Conservation (phyloP, 2,329 filamentous ascomycete genomes). For the Microcyclosporella mali region DNA sequence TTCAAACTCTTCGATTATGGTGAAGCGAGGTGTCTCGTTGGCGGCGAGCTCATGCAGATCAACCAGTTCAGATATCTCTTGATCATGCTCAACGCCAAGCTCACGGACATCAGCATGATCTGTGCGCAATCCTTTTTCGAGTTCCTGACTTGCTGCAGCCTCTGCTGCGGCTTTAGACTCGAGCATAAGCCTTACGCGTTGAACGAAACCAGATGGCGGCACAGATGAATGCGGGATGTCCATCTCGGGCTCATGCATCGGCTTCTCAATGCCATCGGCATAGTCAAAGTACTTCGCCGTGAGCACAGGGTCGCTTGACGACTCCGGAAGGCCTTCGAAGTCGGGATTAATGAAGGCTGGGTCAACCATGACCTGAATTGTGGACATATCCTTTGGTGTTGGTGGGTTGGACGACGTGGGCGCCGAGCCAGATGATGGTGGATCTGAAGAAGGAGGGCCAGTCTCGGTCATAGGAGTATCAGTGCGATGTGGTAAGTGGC, state of each 20-base stretch:
- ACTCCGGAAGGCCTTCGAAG: conserved; percentile 30
- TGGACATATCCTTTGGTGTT: conserved; percentile 36
- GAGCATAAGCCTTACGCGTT: conserved; percentile 38
- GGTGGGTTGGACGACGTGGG: conserved; percentile 35
- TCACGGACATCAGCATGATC: conserved; percentile 12
- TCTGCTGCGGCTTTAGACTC: conserved; percentile 35
- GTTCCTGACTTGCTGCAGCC: conserved; percentile 18
- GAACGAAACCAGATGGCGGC: conserved; percentile 36
- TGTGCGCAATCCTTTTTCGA: conserved; percentile 13
- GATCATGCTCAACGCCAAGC: conserved; percentile 16
- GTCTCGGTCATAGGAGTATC: conserved; percentile 35
- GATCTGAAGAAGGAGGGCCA: conserved; percentile 40
- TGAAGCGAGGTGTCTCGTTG: conserved; percentile 28
- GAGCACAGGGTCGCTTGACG: conserved; percentile 31
- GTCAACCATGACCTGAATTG: conserved; percentile 32
- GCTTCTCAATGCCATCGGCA: conserved; percentile 28
- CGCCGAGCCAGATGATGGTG: conserved; percentile 34
- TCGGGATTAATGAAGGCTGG: conserved; percentile 32
- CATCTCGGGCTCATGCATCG: conserved; percentile 30
- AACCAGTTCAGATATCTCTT: conserved; percentile 18
- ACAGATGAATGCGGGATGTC: conserved; percentile 28
- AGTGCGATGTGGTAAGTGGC: conserved; percentile 27
- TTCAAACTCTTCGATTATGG: conserved; percentile 29
- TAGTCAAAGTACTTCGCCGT: conserved; percentile 33
- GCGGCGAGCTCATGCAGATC: conserved; percentile 30